Evolutionary conservation across 495 filamentous ascomycete genomes (phyloP), one percentile per base, ranked within the genome.

Genomic region (Astrothelium macrocarpum): DNA sequence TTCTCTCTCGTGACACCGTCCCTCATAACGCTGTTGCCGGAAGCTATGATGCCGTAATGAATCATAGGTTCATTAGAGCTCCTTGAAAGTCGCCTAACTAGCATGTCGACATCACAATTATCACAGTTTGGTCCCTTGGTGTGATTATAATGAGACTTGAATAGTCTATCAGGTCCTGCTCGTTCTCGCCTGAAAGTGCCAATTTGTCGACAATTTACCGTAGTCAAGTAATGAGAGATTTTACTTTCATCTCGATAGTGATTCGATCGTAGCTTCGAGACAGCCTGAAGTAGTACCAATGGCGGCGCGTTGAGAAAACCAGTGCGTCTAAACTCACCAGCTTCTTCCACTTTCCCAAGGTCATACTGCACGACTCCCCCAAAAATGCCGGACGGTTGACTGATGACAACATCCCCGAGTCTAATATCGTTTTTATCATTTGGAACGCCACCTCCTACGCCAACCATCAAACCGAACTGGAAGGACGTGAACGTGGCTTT

Each of bases 31-130:
- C 62, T 39, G n/a, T 76, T 67, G 1, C 70, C 75, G 12, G 75
- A 77, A 9, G 76, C 77, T 62, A 79, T 76, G 16, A 60, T 66
- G n/a, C 77, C 77, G 32, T 71, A 64, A 58, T 78, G 74, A 31
- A 78, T 64, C 18, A 16, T 31, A 1, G 68, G 65, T 12, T 62
- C 18, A 14, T 59, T 56, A 12, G 20, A 10, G 7, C 59, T 10
- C 14, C 34, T 14, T 36, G 59, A 5, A 3, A 20, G n/a, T 5
- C 9, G 59, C 59, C 31, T 36, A 7, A 39, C 25, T 12, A 32
- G 2, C 3, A 28, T 14, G 16, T 26, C n/a, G 11, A 18, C 7
- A 31, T 60, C 53, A 32, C 63, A 65, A 12, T 49, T 23, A n/a
- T 11, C 26, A 32, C 59, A 64, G 3, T 53, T 46, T 11, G 12